Conservation (phyloP, 1,284 basidiomycete genomes). For the Sanguinoderma infundibulare region DNA sequence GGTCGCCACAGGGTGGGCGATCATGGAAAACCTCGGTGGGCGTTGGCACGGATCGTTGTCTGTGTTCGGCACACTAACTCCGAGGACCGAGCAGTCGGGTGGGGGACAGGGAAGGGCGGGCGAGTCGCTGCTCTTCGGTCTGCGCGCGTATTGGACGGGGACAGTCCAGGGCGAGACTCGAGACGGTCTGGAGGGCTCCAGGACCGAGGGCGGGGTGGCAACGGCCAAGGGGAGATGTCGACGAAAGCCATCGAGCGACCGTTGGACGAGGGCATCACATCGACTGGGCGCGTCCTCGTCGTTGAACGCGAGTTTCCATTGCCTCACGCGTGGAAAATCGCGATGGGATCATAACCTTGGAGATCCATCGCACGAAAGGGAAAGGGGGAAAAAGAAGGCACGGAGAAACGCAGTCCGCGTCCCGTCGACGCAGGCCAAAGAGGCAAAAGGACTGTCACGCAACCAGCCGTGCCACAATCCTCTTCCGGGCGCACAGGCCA, state of each 20-base stretch:
- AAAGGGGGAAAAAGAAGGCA: conserved; percentile 4
- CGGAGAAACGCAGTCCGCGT: neutral
- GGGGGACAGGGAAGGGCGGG: neutral
- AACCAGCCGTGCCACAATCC: conserved; percentile 15
- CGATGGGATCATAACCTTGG: neutral
- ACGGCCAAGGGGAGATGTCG: neutral
- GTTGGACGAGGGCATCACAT: conserved; percentile 6
- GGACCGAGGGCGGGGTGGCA: neutral
- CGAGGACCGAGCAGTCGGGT: conserved; percentile 3
- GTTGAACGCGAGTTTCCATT: neutral
- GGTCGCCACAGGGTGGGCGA: neutral
- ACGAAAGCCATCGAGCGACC: neutral
- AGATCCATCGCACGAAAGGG: neutral
- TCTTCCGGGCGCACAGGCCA: conserved; percentile 9
- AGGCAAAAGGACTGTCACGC: neutral
- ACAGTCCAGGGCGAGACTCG: neutral
- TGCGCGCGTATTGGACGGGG: neutral
- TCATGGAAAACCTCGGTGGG: neutral
- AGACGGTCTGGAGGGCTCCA: conserved; percentile 13
- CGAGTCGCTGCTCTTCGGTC: too few relatives aligned
- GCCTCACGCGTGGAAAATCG: neutral
- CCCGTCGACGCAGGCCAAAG: neutral
- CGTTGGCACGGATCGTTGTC: neutral
- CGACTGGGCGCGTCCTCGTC: neutral
- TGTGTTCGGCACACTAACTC: neutral